Evolutionary conservation across 2,329 filamentous ascomycete species (phyloP), one percentile per base, ranked within the genome.

Genomic region (Cladosporium sp.): DNA sequence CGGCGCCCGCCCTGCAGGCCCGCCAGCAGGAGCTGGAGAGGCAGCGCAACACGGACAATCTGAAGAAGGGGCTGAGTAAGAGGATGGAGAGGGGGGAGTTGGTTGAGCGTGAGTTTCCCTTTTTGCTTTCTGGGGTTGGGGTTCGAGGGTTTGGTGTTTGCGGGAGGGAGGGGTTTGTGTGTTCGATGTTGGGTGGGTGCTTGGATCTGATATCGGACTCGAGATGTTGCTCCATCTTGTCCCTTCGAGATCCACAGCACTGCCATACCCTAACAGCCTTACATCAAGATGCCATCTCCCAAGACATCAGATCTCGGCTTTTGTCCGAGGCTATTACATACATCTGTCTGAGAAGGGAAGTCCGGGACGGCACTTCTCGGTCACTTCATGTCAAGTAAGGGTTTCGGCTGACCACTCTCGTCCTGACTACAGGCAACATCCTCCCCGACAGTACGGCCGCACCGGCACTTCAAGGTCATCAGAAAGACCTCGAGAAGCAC

Each of bases 401-500:
- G 19, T 19, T 19, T 19, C 15, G 11, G 27, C 45, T 49, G 37
- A 49, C 38, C 37, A 42, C 32, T n/a, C n/a, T 7, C n/a, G n/a
- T 30, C 3, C 17, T n/a, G 5, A 12, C 17, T 40, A 4, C 20
- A 92, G 88, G 84, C 60, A 95, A 96, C 71, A 96, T 96, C 67
- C 83, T 96, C 20, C 88, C 88, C 20, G 82, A 84, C 50, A 86
- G 86, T 27, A 85, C 71, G 45, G 89, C 86, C 15, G 89, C 90
- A 0, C 90, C 91, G 0, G 80, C 85, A 2, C 75, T 96, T 48
- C 84, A 86, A 65, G 89, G 85, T 50, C 83, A 89, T 55, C 89
- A 93, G 69, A 85, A 81, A 64, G 88, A 95, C 74, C 83, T 96
- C 37, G 83, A 90, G 70, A 89, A 85, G 67, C 85, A 89, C 69